Conservation (phyloP, 1,284 basidiomycete species). For the Microbotryum lychnidis-dioicae region DNA sequence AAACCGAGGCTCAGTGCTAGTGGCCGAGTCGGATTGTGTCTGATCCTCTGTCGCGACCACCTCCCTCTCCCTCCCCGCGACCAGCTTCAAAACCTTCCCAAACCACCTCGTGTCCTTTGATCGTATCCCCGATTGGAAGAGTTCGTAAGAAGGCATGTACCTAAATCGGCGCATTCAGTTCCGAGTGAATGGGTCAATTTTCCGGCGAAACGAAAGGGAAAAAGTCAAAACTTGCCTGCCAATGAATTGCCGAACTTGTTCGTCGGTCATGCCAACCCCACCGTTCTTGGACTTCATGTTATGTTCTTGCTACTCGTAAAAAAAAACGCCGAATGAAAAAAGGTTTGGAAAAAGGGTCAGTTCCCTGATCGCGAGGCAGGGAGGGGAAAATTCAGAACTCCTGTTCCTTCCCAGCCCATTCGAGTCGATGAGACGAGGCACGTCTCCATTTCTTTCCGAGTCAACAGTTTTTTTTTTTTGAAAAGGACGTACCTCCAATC, state of each 20-base stretch:
- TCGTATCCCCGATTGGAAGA: conserved; percentile 53
- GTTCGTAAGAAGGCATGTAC: conserved; percentile 77
- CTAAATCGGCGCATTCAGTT: conserved; percentile 47
- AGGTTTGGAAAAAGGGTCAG: background rate
- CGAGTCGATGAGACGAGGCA: too few relatives aligned
- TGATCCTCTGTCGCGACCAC: conserved; percentile 32
- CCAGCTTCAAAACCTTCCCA: conserved; percentile 44
- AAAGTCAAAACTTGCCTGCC: conserved; percentile 17
- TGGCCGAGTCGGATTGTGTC: too few relatives aligned
- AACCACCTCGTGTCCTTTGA: conserved; percentile 42
- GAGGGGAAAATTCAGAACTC: too few relatives aligned
- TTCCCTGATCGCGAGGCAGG: background rate
- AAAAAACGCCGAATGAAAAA: conserved; percentile 20
- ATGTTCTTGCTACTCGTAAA: conserved; percentile 64
- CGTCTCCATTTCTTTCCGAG: too few relatives aligned
- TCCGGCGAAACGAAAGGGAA: conserved; percentile 17
- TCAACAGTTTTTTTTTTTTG: too few relatives aligned
- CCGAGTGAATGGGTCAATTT: background rate
- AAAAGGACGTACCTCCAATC: conserved; percentile 28
- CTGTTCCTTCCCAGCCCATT: too few relatives aligned
- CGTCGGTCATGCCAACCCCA: conserved; percentile 76
- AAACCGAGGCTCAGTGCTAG: too few relatives aligned
- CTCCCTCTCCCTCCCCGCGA: conserved; percentile 46
- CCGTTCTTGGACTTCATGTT: conserved; percentile 73
- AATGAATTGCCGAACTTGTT: conserved; percentile 57